Percentiles rank a stretch among this genome's conserved stretches.
These are phyloP conservation scores for Botryotinia convoluta DNA, from an alignment of 2,329 filamentous ascomycete genomes.

Conservation along the genomic window DNA sequence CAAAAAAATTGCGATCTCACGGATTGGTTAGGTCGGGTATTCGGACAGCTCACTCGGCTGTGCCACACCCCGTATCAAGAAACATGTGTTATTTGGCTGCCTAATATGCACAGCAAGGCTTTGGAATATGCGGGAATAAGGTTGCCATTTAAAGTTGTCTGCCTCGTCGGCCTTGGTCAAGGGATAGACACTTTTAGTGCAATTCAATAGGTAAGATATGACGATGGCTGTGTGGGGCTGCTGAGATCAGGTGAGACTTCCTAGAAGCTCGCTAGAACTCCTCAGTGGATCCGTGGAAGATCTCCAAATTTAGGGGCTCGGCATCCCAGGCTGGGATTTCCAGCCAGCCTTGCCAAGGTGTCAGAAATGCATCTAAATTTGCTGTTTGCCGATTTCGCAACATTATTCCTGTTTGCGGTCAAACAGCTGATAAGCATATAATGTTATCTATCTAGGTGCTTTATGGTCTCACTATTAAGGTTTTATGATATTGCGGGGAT, in stretches of 20 bases:
- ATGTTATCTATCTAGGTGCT: not conserved
- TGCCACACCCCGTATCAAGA: not conserved
- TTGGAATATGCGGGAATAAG: not conserved
- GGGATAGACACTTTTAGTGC: not conserved
- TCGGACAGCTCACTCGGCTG: not conserved
- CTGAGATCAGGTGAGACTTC: slow-evolving; percentile 12
- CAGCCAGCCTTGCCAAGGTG: not conserved
- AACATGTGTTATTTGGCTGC: not conserved
- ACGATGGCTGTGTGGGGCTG: slow-evolving; percentile 1
- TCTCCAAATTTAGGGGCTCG: not conserved
- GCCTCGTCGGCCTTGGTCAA: not conserved
- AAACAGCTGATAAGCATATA: not conserved
- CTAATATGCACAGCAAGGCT: not conserved
- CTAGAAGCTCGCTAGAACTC: slow-evolving; percentile 21
- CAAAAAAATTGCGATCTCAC: not conserved
- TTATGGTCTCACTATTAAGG: not conserved
- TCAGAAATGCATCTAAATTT: not conserved
- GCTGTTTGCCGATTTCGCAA: not conserved
- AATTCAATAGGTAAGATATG: not conserved
- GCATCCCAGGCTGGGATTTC: not conserved
- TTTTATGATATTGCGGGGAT: not conserved
- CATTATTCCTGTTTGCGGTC: not conserved
- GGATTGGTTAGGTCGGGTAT: not conserved
- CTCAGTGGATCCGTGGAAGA: not conserved
- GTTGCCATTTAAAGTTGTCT: slow-evolving; percentile 3